Evolutionary conservation across 148 eudicot genomes (phyloP), one percentile per base, ranked within the genome.

Genomic region (Cornus suecica): DNA sequence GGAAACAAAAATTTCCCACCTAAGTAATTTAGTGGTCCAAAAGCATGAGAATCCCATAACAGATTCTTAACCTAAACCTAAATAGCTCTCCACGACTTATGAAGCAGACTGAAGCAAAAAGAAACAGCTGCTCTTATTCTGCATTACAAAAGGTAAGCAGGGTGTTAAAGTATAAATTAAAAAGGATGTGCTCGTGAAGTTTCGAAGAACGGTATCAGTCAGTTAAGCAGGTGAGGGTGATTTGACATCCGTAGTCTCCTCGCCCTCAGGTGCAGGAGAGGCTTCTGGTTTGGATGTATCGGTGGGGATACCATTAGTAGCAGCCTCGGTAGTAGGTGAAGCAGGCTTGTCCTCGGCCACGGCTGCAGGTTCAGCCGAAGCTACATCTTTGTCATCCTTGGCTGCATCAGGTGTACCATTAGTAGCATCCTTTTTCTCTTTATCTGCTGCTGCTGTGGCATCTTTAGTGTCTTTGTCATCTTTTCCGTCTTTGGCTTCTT

Each of bases 401-500:
- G 45, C 6, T 37, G 42, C 9, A 37, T 37, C 42, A 1, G 42
- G 42, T 37, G 42, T 1, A 37, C 42, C 42, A 6, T 37, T 37
- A 37, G 42, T 6, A 37, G 42, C 73, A 61, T 83, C 77, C 78
- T 76, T 80, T 11, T 72, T 68, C 15, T 63, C 72, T 30, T 61
- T 42, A 2, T 8, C 66, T 0, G 65, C 52, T 4, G 58, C 56
- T 24, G 31, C 22, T 2, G 31, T 58, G 4, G 41, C 28, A 27
- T 66, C 69, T 66, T 74, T 66, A n/a, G n/a, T 82, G 68, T 79
- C 80, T 8, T 56, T 29, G 80, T 11, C 86, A 87, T 87, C 58
- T 87, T 15, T 52, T 18, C 58, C 16, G 14, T 15, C 2, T 2
- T 15, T 58, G 62, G 25, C 62, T 20, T 54, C 65, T 30, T 56